These are phyloP conservation scores for Pleurotus ostreatus DNA, from an alignment of 768 basidiomycete genomes.

Conservation along the genomic window DNA sequence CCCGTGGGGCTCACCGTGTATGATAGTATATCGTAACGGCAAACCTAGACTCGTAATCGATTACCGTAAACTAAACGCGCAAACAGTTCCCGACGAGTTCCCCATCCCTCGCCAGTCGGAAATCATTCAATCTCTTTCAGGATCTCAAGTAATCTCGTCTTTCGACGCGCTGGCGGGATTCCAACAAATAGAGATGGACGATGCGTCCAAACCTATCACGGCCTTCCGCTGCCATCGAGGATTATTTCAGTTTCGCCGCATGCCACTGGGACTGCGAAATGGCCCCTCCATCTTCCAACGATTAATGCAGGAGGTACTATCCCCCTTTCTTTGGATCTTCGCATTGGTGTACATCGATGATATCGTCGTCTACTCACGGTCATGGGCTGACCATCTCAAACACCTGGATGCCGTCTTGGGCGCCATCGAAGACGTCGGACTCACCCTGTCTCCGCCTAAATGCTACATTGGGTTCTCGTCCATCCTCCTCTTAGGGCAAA, in stretches of 20 bases:
- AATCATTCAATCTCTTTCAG: slow-evolving; percentile 24
- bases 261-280: neutral
- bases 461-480: neutral
- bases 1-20: slow-evolving; percentile 29
- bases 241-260: neutral
- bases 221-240: slow-evolving; percentile 31
- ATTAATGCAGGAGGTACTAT: neutral
- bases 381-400: neutral
- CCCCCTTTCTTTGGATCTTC: neutral
- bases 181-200: slow-evolving; percentile 29
- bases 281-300: neutral
- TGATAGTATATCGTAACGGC: slow-evolving; percentile 31
- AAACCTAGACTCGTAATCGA: slow-evolving; percentile 34
- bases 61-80: slow-evolving; percentile 1
- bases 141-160: slow-evolving; percentile 25
- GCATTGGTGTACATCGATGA: neutral
- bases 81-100: slow-evolving; percentile 16
- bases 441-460: neutral
- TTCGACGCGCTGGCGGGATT: slow-evolving; percentile 36
- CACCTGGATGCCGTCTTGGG: neutral
- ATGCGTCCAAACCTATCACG: slow-evolving; percentile 25
- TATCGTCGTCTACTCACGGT: neutral
- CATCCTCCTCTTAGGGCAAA: neutral
- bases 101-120: slow-evolving; percentile 20
- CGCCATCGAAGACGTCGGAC: neutral